A percentile compares a stretch with the other conserved stretches of the same genome.
These are phyloP conservation scores for Yamadazyma triangularis DNA, from an alignment of 1,139 yeast genomes.

Conservation along the genomic window DNA sequence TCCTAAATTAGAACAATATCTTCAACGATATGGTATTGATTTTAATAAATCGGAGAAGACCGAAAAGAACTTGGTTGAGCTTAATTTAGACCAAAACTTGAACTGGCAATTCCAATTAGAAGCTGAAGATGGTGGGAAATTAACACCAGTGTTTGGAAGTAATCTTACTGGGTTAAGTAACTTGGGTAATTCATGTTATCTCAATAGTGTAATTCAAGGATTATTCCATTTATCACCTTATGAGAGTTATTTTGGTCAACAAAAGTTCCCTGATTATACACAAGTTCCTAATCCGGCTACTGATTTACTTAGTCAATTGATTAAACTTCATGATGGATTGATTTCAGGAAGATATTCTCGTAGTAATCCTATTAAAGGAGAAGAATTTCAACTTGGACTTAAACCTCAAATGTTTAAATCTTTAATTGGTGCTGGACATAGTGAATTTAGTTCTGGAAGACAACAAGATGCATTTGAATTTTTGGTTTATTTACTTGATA, in stretches of 20 bases:
- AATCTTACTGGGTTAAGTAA: conserved; percentile 80
- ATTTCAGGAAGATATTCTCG: conserved; percentile 68
- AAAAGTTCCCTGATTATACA: conserved; percentile 21
- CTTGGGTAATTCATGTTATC: conserved; percentile 89
- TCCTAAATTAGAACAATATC: conserved; percentile 47
- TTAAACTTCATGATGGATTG: conserved; percentile 78
- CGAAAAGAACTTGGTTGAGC: conserved; percentile 81
- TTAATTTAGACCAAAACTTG: conserved; percentile 87
- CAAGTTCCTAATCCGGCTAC: conserved; percentile 50
- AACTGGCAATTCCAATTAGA: conserved; percentile 90
- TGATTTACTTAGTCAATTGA: conserved; percentile 66
- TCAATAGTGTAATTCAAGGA: conserved; percentile 77
- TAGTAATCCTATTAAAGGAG: conserved; percentile 41
- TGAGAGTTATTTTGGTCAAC: conserved; percentile 25
- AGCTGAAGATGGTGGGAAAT: conserved; percentile 62
- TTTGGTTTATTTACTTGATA: conserved; percentile 60
- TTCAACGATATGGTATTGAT: conserved; percentile 67
- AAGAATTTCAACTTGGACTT: conserved; percentile 69
- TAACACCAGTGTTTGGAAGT: conserved; percentile 62
- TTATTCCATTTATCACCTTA: conserved; percentile 42
- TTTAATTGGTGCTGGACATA: conserved; percentile 71
- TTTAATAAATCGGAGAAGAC: conserved; percentile 54
- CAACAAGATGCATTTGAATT: conserved; percentile 98
- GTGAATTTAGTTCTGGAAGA: conserved; percentile 77
- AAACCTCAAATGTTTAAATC: conserved; percentile 73